phyloP scores from a whole-genome alignment of 192 early-diverging fungal species.

The Podila minutissima region DNA sequence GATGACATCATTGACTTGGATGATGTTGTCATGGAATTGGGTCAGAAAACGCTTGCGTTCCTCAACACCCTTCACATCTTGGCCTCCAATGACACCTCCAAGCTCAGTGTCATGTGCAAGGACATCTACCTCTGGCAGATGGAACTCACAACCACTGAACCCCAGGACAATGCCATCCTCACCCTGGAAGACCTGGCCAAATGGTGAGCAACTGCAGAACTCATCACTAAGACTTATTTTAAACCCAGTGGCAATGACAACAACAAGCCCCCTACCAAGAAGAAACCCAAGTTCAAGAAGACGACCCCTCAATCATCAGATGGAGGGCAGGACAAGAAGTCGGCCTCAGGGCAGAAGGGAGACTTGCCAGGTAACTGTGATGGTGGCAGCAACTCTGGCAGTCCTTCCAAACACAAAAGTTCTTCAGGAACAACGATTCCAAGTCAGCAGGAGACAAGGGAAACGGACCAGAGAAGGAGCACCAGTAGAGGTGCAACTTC shows the following conservation, averaged over 20 bases:
- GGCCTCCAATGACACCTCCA: background rate
- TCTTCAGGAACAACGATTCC: too few relatives aligned
- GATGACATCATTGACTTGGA: background rate
- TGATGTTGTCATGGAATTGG: background rate
- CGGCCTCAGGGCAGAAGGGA: background rate
- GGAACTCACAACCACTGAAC: background rate
- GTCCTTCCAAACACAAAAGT: background rate
- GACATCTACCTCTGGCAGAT: constrained; percentile 1
- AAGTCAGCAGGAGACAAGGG: constrained; percentile 1
- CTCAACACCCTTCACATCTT: constrained; percentile 4
- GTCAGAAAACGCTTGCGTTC: background rate
- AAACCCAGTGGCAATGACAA: too few relatives aligned
- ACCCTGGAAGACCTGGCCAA: background rate
- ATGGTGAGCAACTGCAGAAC: background rate
- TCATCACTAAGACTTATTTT: background rate
- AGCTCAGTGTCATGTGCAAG: constrained; percentile 6
- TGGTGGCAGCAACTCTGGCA: background rate
- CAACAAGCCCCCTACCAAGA: background rate
- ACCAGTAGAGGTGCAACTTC: constrained; percentile 14
- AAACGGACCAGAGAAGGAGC: constrained; percentile 8
- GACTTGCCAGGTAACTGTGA: background rate
- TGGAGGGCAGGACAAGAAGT: background rate
- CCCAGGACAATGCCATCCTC: background rate
- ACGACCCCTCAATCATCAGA: background rate
- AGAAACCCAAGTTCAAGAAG: constrained; percentile 1